A percentile compares a stretch with the other conserved stretches of the same genome.
These are phyloP conservation scores for Leccinum subspadiceum DNA, from an alignment of 1,284 basidiomycete genomes.

Conservation along the genomic window DNA sequence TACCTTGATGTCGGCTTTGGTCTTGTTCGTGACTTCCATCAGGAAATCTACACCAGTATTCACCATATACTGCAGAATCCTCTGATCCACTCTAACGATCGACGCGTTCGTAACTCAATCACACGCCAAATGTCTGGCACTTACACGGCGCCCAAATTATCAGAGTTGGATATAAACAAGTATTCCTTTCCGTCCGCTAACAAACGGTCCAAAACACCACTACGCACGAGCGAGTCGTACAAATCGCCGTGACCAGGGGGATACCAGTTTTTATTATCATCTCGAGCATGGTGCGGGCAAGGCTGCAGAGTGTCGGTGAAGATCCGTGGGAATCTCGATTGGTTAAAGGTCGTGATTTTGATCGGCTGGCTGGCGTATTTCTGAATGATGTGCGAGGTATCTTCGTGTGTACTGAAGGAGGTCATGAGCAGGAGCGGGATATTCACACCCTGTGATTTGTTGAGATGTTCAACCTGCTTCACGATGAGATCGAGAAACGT, in stretches of 20 bases:
- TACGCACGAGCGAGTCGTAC: slow-evolving; percentile 90
- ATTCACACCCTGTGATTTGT: slow-evolving; percentile 66
- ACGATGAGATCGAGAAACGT: slow-evolving; percentile 96
- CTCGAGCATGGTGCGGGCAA: slow-evolving; percentile 55
- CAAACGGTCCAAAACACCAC: slow-evolving; percentile 92
- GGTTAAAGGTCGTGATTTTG: slow-evolving; percentile 92
- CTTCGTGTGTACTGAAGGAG: slow-evolving; percentile 97
- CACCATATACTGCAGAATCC: slow-evolving; percentile 87
- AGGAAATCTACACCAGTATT: slow-evolving; percentile 85
- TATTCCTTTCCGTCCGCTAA: slow-evolving; percentile 96
- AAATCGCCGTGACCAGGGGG: slow-evolving; percentile 98
- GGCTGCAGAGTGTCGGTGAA: slow-evolving; percentile 91
- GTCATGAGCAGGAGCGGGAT: slow-evolving; percentile 98
- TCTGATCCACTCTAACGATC: slow-evolving; percentile 63
- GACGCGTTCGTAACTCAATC: slow-evolving; percentile 17
- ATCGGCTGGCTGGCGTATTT: slow-evolving; percentile 97
- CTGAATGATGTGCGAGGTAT: slow-evolving; percentile 94
- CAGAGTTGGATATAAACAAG: slow-evolving; percentile 97
- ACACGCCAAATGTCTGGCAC: slow-evolving; percentile 71
- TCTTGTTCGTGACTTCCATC: slow-evolving; percentile 99
- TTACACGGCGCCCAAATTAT: slow-evolving; percentile 96
- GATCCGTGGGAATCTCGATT: slow-evolving; percentile 95
- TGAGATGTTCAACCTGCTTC: slow-evolving; percentile 87
- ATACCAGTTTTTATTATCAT: slow-evolving; percentile 96
- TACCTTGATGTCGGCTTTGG: slow-evolving; percentile 89